A percentile compares a stretch with the other conserved stretches of the same genome.
These are phyloP conservation scores for Xylariaceae sp. DNA, from an alignment of 2,329 filamentous ascomycete species.

Conservation along the genomic window DNA sequence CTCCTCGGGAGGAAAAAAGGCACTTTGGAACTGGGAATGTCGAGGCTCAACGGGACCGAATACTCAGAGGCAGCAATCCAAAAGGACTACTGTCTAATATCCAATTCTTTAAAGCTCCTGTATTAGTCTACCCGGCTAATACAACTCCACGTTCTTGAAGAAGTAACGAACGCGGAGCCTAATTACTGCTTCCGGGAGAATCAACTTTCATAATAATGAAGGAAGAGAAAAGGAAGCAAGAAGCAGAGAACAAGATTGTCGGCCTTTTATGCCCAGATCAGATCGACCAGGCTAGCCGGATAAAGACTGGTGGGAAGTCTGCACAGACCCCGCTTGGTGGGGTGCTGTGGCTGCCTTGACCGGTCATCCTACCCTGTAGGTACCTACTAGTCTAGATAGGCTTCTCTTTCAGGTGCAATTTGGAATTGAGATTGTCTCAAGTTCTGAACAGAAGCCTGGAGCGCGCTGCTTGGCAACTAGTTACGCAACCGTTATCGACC, in stretches of 20 bases:
- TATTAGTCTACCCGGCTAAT: slow-evolving; percentile 53
- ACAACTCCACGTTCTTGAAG: slow-evolving; percentile 48
- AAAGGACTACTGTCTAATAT: slow-evolving; percentile 41
- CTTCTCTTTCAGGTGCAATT: background rate
- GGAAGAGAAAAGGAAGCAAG: slow-evolving; percentile 22
- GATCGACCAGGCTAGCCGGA: background rate
- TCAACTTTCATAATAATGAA: slow-evolving; percentile 48
- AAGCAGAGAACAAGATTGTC: slow-evolving; percentile 8
- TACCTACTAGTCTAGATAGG: too few species aligned
- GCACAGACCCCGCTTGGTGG: too few species aligned
- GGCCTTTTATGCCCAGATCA: slow-evolving; percentile 4
- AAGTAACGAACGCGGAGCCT: slow-evolving; percentile 42
- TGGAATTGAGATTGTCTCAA: background rate
- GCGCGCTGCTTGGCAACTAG: background rate
- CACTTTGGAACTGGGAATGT: slow-evolving; percentile 12
- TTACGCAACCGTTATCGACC: slow-evolving; percentile 2
- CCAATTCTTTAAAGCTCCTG: slow-evolving; percentile 61
- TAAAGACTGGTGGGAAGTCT: too few species aligned
- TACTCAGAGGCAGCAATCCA: slow-evolving; percentile 35
- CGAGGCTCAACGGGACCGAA: slow-evolving; percentile 56
- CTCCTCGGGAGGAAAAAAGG: background rate
- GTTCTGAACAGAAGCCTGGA: background rate
- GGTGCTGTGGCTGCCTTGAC: too few species aligned
- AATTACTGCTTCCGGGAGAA: slow-evolving; percentile 49
- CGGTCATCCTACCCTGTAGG: too few species aligned